Base-by-base conservation (phyloP, 176 grass and related monocot species). In the Rhipidocladum racemiflorum region DNA sequence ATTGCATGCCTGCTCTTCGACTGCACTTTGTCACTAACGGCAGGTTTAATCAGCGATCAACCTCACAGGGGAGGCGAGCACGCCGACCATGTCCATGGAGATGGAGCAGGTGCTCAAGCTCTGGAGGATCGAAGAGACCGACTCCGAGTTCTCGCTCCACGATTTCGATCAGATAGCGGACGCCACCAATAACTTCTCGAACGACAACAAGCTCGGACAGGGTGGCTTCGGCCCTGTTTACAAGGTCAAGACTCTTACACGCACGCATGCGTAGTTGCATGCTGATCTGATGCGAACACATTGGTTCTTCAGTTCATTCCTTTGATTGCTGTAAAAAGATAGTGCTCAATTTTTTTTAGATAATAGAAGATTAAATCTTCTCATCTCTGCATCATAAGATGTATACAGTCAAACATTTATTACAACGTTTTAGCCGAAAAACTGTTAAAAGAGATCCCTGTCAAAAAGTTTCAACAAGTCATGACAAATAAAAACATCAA, bases 191-290 rank as follows among this genome's bases (percentile, higher is more conserved):
- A 84, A 94, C 71, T 91, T 94, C 79, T 84, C 83, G 0, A 46
- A 88, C 16, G 60, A 42, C 24, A 35, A 81, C 70, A 94, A 91
- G 65, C 83, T 94, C 4, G 91, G 91, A 0, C 85, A 91, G 67
- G 91, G 91, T 1, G 91, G 91, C 34, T 94, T 94, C 23, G 91
- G 91, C 1, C 35, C 79, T 10, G 91, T 94, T 4, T 94, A 94
- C 70, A 94, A 69, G 85, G 85, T 90, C 6, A 48, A 12, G 9
- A 15, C 2, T 11, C 57, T 28, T 50, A 15, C 18, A 46, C 6
- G 11, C 13, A 9, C 8, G 1, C 6, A 11, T 28, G 2, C n/a
- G 24, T 50, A 17, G 7, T 9, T 16, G 1, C 7, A 25, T 20
- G 3, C 18, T 24, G 50, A 60, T 25, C 18, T 24, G 50, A 60